Percentiles rank a stretch among this genome's conserved stretches.
Conservation (phyloP, 2,329 filamentous ascomycete genomes). For the Didymella lethalis region DNA sequence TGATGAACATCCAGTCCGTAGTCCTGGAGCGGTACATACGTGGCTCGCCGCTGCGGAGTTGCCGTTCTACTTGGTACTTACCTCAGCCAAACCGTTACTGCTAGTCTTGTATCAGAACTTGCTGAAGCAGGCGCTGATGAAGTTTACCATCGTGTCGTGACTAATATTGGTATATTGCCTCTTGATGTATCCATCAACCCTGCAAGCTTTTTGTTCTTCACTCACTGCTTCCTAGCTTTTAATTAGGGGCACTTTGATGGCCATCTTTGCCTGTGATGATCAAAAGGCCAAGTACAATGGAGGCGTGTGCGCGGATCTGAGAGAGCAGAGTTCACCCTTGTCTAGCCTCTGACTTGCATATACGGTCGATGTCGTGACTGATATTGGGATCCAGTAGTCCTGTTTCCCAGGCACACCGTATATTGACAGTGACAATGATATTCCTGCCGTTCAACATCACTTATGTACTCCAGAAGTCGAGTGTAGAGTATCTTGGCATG, state of each 20-base stretch:
- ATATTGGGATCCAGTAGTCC: neutral
- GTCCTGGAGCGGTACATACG: neutral
- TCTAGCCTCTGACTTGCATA: neutral
- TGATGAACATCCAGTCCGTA: neutral
- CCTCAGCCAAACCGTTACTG: neutral
- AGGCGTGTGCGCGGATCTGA: neutral
- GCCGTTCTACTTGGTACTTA: neutral
- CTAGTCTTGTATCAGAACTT: neutral
- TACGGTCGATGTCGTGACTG: neutral
- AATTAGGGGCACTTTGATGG: neutral
- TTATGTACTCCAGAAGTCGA: neutral
- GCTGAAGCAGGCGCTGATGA: neutral
- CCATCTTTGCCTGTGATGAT: neutral
- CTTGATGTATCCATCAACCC: no score
- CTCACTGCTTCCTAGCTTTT: neutral
- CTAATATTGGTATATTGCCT: neutral
- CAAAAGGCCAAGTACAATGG: slow-evolving; percentile 7
- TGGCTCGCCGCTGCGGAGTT: neutral
- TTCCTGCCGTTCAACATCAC: neutral
- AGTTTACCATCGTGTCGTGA: neutral
- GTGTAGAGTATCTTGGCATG: neutral
- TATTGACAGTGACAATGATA: neutral
- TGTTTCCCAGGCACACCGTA: no score
- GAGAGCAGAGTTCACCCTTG: neutral
- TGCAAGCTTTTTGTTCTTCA: no score